Conservation (phyloP, 148 eudicot genomes). For the Rhododendron williamsianum region DNA sequence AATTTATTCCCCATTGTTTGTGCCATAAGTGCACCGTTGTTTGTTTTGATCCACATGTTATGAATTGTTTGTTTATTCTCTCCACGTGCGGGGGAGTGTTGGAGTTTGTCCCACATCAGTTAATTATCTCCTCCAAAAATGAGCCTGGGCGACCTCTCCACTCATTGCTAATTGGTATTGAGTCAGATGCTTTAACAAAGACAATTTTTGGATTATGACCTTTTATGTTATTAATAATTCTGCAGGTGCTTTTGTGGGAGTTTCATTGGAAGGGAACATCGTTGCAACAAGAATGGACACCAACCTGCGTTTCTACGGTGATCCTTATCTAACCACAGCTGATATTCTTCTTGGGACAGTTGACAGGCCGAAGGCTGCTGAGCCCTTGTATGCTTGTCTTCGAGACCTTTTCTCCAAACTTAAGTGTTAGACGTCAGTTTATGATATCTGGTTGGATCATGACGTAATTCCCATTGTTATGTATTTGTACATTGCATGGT, state of each 20-base stretch:
- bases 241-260: conserved; percentile 97
- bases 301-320: conserved; percentile 84
- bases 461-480: background rate
- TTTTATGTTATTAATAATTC: conserved; percentile 6
- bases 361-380: conserved; percentile 92
- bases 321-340: conserved; percentile 84
- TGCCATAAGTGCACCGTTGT: background rate
- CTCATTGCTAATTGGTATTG: background rate
- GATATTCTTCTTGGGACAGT: conserved; percentile 88
- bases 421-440: conserved; percentile 14
- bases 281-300: conserved; percentile 89
- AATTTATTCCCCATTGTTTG: background rate
- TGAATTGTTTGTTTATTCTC: background rate
- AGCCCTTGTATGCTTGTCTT: conserved; percentile 79
- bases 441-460: background rate
- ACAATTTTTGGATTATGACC: background rate
- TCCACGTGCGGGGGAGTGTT: background rate
- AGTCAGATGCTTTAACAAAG: background rate
- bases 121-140: background rate
- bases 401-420: conserved; percentile 63
- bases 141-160: background rate
- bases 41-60: background rate
- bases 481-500: conserved; percentile 1
- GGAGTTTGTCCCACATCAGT: background rate
- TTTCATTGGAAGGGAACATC: conserved; percentile 81